These are phyloP conservation scores for Ganoderma boninense DNA, from an alignment of 1,284 basidiomycete species.

Conservation along the genomic window DNA sequence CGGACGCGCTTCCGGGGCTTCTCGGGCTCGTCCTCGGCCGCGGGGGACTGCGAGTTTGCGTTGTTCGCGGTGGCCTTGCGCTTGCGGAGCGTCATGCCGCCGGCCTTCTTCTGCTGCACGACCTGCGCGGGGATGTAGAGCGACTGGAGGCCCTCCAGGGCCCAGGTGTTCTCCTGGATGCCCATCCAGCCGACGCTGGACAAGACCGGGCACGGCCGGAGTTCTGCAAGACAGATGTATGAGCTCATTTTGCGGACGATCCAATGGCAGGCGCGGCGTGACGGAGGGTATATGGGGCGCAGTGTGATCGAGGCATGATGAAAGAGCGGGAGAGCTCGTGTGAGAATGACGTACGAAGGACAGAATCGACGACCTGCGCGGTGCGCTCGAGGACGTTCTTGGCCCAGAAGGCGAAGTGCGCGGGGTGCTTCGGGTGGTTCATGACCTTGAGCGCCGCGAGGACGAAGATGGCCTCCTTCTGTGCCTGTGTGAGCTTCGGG, in stretches of 20 bases:
- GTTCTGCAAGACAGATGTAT: slow-evolving; percentile 19
- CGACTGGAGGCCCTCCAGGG: slow-evolving; percentile 31
- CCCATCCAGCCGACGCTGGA: slow-evolving; percentile 36
- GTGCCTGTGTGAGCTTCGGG: slow-evolving; percentile 25
- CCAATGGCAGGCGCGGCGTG: not conserved
- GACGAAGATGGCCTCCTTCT: slow-evolving; percentile 34
- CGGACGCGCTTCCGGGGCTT: slow-evolving; percentile 29
- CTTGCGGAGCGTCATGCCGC: slow-evolving; percentile 37
- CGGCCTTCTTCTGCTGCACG: slow-evolving; percentile 21
- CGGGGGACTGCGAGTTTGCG: slow-evolving; percentile 5
- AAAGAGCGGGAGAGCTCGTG: not conserved
- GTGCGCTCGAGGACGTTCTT: slow-evolving; percentile 31
- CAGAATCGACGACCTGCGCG: slow-evolving; percentile 32
- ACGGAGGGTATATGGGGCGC: not conserved
- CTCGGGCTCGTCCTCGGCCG: slow-evolving; percentile 14
- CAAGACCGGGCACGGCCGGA: slow-evolving; percentile 35
- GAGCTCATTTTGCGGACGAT: not conserved
- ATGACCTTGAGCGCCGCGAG: slow-evolving; percentile 39
- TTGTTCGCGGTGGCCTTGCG: slow-evolving; percentile 29
- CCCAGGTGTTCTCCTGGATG: slow-evolving; percentile 32
- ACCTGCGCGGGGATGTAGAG: slow-evolving; percentile 24
- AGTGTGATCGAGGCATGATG: slow-evolving; percentile 5
- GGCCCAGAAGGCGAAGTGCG: slow-evolving; percentile 39
- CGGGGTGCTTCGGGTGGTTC: slow-evolving; percentile 32
- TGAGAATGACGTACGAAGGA: slow-evolving; percentile 33